These are phyloP conservation scores for Microcera coccophila DNA, from an alignment of 2,329 filamentous ascomycete genomes.

Conservation along the genomic window DNA sequence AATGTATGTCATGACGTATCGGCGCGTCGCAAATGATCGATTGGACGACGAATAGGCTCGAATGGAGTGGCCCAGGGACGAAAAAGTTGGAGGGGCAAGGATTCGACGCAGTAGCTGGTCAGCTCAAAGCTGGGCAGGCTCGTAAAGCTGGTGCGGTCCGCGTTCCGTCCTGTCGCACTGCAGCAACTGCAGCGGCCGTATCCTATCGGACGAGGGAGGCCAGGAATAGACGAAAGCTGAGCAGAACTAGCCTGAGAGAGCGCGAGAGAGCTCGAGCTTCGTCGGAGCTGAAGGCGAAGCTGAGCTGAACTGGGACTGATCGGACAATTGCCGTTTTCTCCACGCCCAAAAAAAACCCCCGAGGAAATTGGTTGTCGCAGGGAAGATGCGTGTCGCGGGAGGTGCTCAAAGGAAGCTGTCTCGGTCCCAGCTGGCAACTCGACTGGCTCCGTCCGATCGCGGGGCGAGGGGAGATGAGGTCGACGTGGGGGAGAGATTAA, in stretches of 20 bases:
- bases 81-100: constrained; percentile 6
- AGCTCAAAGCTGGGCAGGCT: no score
- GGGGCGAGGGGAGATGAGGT: not conserved
- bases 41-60: not conserved
- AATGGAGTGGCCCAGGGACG: constrained; percentile 17
- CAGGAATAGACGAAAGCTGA: not conserved
- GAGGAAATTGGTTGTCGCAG: no score
- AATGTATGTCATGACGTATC: constrained; percentile 41
- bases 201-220: not conserved
- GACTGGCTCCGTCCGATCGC: not conserved
- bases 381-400: no score
- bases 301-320: not conserved
- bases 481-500: not conserved
- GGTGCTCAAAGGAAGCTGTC: not conserved
- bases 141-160: no score
- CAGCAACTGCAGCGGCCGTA: no score
- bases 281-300: not conserved
- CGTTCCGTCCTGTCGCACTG: no score
- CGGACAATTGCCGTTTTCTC: no score
- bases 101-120: no score
- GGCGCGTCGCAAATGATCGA: constrained; percentile 2
- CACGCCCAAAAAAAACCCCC: no score
- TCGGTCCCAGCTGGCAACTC: not conserved
- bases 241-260: not conserved
- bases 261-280: not conserved